Evolutionary conservation across 148 eudicot species (phyloP), one percentile per base, ranked within the genome.

Genomic region (Arbutus unedo): DNA sequence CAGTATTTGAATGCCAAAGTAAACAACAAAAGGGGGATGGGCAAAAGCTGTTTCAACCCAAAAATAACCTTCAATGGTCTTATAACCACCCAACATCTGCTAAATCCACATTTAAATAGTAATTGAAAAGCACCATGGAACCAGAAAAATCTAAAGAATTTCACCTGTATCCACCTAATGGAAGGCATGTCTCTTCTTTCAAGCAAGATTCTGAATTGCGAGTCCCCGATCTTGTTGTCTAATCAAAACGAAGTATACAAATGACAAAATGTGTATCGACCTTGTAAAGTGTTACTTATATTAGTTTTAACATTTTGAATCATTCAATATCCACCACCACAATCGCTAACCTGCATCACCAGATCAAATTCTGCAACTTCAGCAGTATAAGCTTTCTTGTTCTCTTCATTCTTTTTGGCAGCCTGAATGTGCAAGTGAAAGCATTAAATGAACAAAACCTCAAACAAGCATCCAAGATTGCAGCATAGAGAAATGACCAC

Each of bases 111-210:
- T 57, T 44, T n/a, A 13, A 45, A 59, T 59, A 44, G 45, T 48
- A 23, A 23, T 25, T 11, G 9, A 79, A 70, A 84, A 44, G 31
- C 8, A 48, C 68, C 77, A n/a, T 50, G 21, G 64, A 67, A 77
- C 78, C 18, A 44, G 44, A 23, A 13, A 64, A 66, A 21, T 13
- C 13, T 11, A 48, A 50, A 48, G 81, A 82, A 55, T 44, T 91
- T 88, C 88, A 96, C 99, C 99, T 96, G 91, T 93, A 92, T 82
- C 99, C 99, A 84, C 99, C 99, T 84, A 96, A 81, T 31, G 99
- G 99, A 49, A 94, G 97, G 87, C 98, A 96, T 44, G 94, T 91
- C 38, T 82, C 87, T 84, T 88, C 94, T 87, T 83, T 87, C 90
- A 96, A 83, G 90, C 99, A 96, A 86, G 98, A 93, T 82, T 90